Conservation (phyloP, 345 rosid genomes). For the thale cress (Arabidopsis thaliana) region DNA sequence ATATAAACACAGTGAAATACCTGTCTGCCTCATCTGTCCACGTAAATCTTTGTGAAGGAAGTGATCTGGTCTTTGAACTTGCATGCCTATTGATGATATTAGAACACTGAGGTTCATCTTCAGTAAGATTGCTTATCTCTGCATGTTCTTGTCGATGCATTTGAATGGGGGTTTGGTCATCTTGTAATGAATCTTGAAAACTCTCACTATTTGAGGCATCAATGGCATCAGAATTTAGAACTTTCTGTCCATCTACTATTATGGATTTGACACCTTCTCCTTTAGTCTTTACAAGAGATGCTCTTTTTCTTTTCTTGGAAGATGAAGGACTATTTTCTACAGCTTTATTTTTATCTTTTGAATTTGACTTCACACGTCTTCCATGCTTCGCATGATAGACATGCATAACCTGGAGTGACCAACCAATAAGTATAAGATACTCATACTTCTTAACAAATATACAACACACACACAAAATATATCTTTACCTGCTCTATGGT, state of each 20-base stretch:
- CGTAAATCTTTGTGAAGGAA: constrained; percentile 59
- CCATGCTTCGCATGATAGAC: constrained; percentile 67
- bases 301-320: constrained; percentile 66
- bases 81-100: constrained; percentile 51
- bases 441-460: too few relatives aligned
- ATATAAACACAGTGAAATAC: constrained; percentile 45
- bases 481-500: constrained; percentile 80
- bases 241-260: constrained; percentile 34
- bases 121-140: constrained; percentile 46
- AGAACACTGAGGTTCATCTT: constrained; percentile 55
- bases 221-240: constrained; percentile 32
- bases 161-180: constrained; percentile 44
- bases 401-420: constrained; percentile 73
- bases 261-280: constrained; percentile 50
- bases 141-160: constrained; percentile 44
- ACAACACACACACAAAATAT: constrained; percentile 2
- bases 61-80: constrained; percentile 53
- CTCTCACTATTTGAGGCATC: constrained; percentile 41
- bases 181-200: constrained; percentile 41
- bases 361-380: constrained; percentile 49
- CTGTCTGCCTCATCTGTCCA: constrained; percentile 96
- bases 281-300: constrained; percentile 44
- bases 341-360: constrained; percentile 41
- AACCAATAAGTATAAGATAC: constrained; percentile 24
- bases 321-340: constrained; percentile 46